phyloP scores from a whole-genome alignment of 768 basidiomycete genomes.

The Termitomyces sp. region DNA sequence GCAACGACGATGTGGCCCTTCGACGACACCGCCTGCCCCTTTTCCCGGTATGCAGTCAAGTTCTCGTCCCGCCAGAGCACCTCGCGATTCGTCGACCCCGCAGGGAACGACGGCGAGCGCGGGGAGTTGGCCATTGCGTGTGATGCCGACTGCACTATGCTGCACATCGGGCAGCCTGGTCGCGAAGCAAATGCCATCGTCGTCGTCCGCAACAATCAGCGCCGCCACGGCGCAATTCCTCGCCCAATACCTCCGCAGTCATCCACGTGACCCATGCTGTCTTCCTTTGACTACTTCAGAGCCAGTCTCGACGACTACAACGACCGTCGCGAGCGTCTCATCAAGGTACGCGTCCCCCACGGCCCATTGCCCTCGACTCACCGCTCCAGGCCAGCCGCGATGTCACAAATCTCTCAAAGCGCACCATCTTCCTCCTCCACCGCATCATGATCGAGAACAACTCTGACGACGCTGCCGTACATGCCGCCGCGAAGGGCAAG shows the following conservation, averaged over 20 bases:
- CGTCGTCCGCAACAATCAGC: constrained; percentile 15
- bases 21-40: constrained; percentile 63
- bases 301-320: constrained; percentile 76
- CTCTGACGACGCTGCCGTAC: constrained; percentile 26
- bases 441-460: constrained; percentile 44
- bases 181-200: constrained; percentile 55
- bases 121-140: constrained; percentile 39
- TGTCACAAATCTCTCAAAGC: constrained; percentile 88
- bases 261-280: constrained; percentile 15
- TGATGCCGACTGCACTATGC: constrained; percentile 57
- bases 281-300: constrained; percentile 57
- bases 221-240: too few relatives aligned
- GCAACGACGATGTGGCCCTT: constrained; percentile 67
- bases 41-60: constrained; percentile 71
- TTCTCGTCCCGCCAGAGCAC: constrained; percentile 74
- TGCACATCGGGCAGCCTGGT: constrained; percentile 72
- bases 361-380: background rate
- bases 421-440: constrained; percentile 89
- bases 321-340: constrained; percentile 85
- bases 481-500: constrained; percentile 46
- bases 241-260: background rate
- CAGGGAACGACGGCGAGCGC: constrained; percentile 39
- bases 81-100: constrained; percentile 46
- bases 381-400: constrained; percentile 69
- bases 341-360: constrained; percentile 53